Base-by-base conservation (phyloP, 805 yeast species). In the Candida ulmi region DNA sequence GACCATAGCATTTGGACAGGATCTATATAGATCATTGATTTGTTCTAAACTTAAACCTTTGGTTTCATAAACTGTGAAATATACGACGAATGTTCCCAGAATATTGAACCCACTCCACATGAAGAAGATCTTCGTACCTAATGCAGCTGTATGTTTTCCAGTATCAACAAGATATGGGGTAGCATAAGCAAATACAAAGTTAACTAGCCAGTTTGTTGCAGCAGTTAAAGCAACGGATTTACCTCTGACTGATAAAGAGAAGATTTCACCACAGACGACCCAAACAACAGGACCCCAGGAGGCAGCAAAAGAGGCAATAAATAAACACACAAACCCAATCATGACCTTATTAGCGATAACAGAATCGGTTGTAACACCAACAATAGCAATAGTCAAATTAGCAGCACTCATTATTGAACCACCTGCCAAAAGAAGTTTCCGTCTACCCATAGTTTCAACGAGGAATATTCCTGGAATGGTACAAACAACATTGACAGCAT, bases 241-340 rank as follows among this genome's bases (percentile, higher is more conserved):
- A 46, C 85, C 88, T 54, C 95, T 72, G 24, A 84, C 77, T 35
- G 87, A 77, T 38, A 85, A 66, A 19, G 87, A 80, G 57, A 74
- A 85, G 35, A 83, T 69, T 58, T 78, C 83, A 37, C 80, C 79
- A 21, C 75, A 71, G 21, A 76, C 61, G 17, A 78, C 93, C 93
- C 93, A 85, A 15, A 75, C 80, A 26, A 76, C 73, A 11, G 91
- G 91, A 48, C 91, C 95, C 93, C 93, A 85, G 5, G 88, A 74
- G 8, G 86, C 70, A 1, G 93, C 88, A 60, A 82, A 85, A 38
- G 80, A 76, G 3, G 87, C 84, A 52, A 85, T 84, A 52, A 84
- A 85, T 2, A 74, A 44, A 55, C 91, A 84, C 19, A 83, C 78
- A 58, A 85, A 77, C 5, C 76, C 72, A 44, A 77, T 66, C 77